A percentile compares a stretch with the other conserved stretches of the same genome.
Conservation (phyloP, 140 eudicot genomes). For the Cichorium intybus region DNA sequence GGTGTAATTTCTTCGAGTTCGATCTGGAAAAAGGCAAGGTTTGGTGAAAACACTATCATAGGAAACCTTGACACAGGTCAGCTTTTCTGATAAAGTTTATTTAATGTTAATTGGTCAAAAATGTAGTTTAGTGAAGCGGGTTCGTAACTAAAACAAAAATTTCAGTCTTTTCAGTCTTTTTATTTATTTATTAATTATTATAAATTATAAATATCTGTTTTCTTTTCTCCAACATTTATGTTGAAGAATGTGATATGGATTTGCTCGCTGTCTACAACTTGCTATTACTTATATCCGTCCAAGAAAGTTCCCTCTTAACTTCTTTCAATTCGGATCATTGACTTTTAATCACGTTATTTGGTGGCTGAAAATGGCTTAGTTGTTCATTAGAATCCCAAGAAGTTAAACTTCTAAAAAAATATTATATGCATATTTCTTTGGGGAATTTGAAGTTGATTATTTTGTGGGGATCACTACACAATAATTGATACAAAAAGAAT, state of each 20-base stretch:
- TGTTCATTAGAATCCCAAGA: slow-evolving; percentile 14
- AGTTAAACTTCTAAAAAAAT: slow-evolving; percentile 1
- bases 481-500: slow-evolving; percentile 11
- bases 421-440: slow-evolving; percentile 3
- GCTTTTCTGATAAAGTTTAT: slow-evolving; percentile 18
- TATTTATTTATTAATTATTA: no score
- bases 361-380: slow-evolving; percentile 18
- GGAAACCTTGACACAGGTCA: slow-evolving; percentile 95
- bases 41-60: slow-evolving; percentile 81
- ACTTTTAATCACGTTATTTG: slow-evolving; percentile 29
- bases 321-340: slow-evolving; percentile 42
- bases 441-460: slow-evolving; percentile 17
- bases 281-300: slow-evolving; percentile 28
- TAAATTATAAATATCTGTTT: not conserved
- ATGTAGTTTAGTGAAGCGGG: slow-evolving; percentile 17
- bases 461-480: slow-evolving; percentile 19
- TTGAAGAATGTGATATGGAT: slow-evolving; percentile 26
- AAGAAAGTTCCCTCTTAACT: slow-evolving; percentile 28
- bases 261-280: slow-evolving; percentile 23
- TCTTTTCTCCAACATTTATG: slow-evolving; percentile 27
- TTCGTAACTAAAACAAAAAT: slow-evolving; percentile 4
- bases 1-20: slow-evolving; percentile 54
- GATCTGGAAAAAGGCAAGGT: slow-evolving; percentile 83
- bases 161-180: slow-evolving; percentile 3
- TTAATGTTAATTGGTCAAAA: slow-evolving; percentile 15